A percentile compares a stretch with the other conserved stretches of the same genome.
Conservation (phyloP, 345 rosid species). For the Acer campestre region DNA sequence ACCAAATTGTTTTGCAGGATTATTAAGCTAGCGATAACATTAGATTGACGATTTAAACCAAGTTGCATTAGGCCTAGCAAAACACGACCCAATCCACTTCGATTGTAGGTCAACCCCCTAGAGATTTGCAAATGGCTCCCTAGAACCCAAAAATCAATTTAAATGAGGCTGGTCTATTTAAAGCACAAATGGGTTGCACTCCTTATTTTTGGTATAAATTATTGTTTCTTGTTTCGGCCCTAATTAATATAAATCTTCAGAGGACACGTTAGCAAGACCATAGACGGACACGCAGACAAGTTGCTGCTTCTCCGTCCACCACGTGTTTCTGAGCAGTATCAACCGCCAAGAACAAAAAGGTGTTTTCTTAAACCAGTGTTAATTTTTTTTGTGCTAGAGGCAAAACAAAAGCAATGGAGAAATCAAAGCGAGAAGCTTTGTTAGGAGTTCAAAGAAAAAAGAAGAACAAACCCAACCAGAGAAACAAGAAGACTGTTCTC, state of each 20-base stretch:
- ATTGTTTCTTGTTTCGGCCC: not conserved
- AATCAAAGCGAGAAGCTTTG: conserved; percentile 20
- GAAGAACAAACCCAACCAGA: conserved; percentile 34
- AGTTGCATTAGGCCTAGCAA: no score
- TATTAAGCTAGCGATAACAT: no score
- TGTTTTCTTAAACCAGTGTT: no score
- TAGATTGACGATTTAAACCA: no score
- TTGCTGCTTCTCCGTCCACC: not conserved
- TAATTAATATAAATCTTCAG: not conserved
- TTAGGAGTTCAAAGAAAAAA: conserved; percentile 27
- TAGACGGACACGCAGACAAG: not conserved
- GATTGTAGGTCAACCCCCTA: no score
- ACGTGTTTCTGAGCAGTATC: not conserved
- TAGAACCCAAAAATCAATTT: no score
- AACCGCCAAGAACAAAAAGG: not conserved
- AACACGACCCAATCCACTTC: no score
- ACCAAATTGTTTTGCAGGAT: no score
- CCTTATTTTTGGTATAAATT: no score
- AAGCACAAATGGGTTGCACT: no score
- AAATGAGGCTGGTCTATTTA: no score
- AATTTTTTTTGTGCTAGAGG: not conserved
- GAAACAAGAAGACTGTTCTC: conserved; percentile 26
- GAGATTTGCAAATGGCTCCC: no score
- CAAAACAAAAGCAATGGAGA: conserved; percentile 11
- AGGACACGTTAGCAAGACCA: not conserved